Conservation (phyloP, 208 protist species). For the Blastocrithidia nonstop region DNA sequence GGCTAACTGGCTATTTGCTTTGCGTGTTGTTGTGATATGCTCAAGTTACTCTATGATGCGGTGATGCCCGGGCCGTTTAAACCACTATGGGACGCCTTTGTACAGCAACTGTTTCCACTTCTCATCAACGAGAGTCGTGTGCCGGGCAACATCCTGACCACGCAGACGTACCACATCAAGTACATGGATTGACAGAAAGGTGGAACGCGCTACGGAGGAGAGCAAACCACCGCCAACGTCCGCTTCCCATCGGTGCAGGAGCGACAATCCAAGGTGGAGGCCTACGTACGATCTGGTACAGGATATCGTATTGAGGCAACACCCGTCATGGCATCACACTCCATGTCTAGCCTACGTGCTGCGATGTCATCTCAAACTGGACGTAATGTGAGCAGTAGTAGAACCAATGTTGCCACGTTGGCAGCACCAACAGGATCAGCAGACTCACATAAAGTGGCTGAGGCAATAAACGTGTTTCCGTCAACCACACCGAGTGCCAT, state of each 20-base stretch:
- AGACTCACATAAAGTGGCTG: too few species aligned
- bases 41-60: constrained; percentile 62
- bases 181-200: constrained; percentile 81
- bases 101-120: constrained; percentile 37
- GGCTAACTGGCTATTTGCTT: constrained; percentile 73
- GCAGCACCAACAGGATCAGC: too few species aligned
- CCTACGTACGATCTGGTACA: constrained; percentile 35
- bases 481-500: not conserved
- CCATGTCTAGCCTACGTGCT: too few species aligned
- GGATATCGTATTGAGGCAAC: constrained; percentile 35
- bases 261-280: constrained; percentile 58
- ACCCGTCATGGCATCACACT: not conserved
- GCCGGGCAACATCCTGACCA: constrained; percentile 23
- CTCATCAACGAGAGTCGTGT: constrained; percentile 51
- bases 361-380: too few species aligned
- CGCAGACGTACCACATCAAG: constrained; percentile 68
- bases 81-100: constrained; percentile 42
- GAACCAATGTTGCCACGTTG: constrained; percentile 1
- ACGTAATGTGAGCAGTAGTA: not conserved
- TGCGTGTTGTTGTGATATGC: constrained; percentile 70
- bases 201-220: constrained; percentile 63
- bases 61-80: constrained; percentile 30
- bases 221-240: constrained; percentile 46
- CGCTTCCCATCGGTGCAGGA: constrained; percentile 67
- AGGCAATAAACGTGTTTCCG: too few species aligned